Base-by-base conservation (phyloP, 495 filamentous ascomycete species). In the Cairneyella variabilis region DNA sequence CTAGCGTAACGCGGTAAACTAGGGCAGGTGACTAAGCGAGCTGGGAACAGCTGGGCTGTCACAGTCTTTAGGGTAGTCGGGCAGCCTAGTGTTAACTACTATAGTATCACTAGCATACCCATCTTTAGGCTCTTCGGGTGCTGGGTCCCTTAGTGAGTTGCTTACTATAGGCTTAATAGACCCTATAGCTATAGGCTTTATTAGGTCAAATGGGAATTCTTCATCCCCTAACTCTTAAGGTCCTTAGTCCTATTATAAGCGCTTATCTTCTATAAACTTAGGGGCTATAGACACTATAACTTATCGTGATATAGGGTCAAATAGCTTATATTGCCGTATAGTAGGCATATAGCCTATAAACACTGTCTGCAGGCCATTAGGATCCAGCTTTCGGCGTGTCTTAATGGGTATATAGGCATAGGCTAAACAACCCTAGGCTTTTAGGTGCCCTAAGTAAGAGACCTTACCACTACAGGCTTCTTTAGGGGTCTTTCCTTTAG, bases 341-440 rank as follows among this genome's bases (percentile, higher is more conserved):
- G 48, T 52, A 17, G 34, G 20, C 34, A 42, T 43, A 52, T 52
- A 52, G 12, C 48, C 48, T 17, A 52, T 32, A 30, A 52, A 28
- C 3, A 9, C 14, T 7, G 37, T 41, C 7, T 34, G n/a, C n/a
- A 23, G 11, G 10, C 36, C 34, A 5, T 3, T 14, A 39, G n/a
- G 34, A 8, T 25, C 36, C 3, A 52, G 7, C 36, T 52, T 40
- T 3, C 16, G 18, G 11, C 36, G 21, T 2, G 4, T 41, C 26
- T 41, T 37, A 10, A 9, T 28, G 4, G 48, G 26, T 3, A 38
- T 12, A 12, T 38, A 17, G 3, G 36, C 36, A 17, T 38, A 38
- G 4, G 36, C 36, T 14, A 38, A 12, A 17, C 36, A 38, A 3
- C 36, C 36, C 4, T 38, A 38, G 3, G 36, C 36, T 17, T 17